A percentile compares a stretch with the other conserved stretches of the same genome.
Evolutionary conservation across 2,329 filamentous ascomycete genomes (phyloP).

Genomic region (Paramyrothecium sp.): DNA sequence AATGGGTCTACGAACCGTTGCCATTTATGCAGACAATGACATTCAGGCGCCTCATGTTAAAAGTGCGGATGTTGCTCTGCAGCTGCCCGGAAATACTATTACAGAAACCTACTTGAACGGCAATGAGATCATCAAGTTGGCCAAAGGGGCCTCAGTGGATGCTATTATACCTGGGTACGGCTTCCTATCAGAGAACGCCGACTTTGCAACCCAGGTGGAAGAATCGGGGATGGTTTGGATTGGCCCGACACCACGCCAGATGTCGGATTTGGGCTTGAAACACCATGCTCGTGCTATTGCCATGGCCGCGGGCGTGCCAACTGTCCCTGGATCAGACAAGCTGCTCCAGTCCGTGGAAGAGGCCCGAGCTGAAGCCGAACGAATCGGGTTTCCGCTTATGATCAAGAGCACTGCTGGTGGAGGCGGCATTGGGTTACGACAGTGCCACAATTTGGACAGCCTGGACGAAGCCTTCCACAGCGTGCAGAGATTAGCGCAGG

Average conservation of each 20-base stretch:
- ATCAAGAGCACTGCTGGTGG: conserved; percentile 47
- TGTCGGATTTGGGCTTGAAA: conserved; percentile 35
- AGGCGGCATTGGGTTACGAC: conserved; percentile 42
- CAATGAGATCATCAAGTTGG: conserved; percentile 55
- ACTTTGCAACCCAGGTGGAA: conserved; percentile 54
- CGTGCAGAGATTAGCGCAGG: conserved; percentile 35
- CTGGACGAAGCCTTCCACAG: conserved; percentile 30
- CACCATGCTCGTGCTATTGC: conserved; percentile 34
- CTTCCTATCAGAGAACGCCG: conserved; percentile 62
- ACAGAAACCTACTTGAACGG: conserved; percentile 63
- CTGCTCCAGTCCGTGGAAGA: conserved; percentile 25
- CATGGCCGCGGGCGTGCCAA: conserved; percentile 23
- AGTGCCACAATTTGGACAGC: conserved; percentile 27
- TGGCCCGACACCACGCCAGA: conserved; percentile 51
- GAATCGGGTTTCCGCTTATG: conserved; percentile 39
- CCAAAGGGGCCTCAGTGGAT: conserved; percentile 45
- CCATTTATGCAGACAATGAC: conserved; percentile 65
- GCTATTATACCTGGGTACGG: conserved; percentile 68
- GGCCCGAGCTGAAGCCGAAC: conserved; percentile 20
- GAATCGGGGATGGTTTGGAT: conserved; percentile 57
- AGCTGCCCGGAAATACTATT: conserved; percentile 50
- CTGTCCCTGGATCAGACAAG: conserved; percentile 29
- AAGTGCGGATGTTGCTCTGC: conserved; percentile 65
- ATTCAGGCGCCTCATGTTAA: conserved; percentile 66
- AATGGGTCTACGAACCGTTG: conserved; percentile 67